Percentiles rank a stretch among this genome's conserved stretches.
Evolutionary conservation across 2,329 filamentous ascomycete genomes (phyloP).

Genomic region (Cladosporium cucumerinum): DNA sequence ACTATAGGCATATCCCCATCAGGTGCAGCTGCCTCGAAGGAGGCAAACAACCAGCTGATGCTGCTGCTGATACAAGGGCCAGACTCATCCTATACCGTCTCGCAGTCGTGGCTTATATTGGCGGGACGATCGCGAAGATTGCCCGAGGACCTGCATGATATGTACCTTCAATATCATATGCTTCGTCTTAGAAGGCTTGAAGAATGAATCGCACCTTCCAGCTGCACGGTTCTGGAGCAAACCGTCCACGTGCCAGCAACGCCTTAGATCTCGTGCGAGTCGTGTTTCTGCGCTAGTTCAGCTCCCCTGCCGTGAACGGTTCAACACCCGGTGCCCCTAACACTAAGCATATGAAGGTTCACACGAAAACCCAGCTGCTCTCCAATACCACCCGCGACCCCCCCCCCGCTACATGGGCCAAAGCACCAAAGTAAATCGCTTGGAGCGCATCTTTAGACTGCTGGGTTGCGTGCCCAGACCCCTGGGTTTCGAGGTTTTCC

Average conservation of each 20-base stretch:
- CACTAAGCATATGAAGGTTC: background rate
- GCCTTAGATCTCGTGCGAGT: background rate
- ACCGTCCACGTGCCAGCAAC: background rate
- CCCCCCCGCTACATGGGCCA: background rate
- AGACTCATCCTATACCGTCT: background rate
- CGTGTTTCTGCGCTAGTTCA: background rate
- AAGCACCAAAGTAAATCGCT: background rate
- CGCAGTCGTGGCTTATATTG: background rate
- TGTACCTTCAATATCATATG: background rate
- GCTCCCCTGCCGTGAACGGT: background rate
- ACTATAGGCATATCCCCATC: background rate
- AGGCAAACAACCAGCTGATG: background rate
- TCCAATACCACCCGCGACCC: background rate
- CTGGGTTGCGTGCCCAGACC: slow-evolving; percentile 2
- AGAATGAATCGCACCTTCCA: background rate
- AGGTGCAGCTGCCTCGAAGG: background rate
- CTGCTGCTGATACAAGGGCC: background rate
- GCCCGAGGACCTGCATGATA: background rate
- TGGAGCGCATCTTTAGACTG: slow-evolving; percentile 1
- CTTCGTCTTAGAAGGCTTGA: background rate
- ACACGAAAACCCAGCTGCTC: background rate
- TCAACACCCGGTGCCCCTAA: background rate
- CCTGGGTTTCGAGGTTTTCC: slow-evolving; percentile 1
- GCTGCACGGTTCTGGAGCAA: background rate
- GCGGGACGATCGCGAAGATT: background rate